These are phyloP conservation scores for Xylaria telfairii DNA, from an alignment of 495 filamentous ascomycete genomes.

Conservation along the genomic window DNA sequence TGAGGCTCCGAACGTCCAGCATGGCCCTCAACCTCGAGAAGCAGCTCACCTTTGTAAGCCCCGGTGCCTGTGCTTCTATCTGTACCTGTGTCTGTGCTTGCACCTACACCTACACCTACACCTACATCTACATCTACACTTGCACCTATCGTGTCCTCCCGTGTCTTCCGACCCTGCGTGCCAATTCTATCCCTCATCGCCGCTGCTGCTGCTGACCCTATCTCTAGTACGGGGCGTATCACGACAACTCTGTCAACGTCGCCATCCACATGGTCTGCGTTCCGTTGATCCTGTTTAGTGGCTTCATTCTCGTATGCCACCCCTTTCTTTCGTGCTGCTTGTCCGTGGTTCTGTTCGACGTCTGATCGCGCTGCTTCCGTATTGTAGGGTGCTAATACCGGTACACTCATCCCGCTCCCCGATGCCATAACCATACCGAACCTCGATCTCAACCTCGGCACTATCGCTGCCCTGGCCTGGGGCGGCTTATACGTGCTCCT, in stretches of 20 bases:
- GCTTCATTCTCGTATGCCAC: conserved; percentile 73
- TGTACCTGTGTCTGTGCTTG: too few species aligned
- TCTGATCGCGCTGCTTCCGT: conserved; percentile 24
- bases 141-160: conserved; percentile 1
- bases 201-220: conserved; percentile 25
- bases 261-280: conserved; percentile 91
- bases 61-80: not conserved
- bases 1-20: conserved; percentile 8
- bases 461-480: conserved; percentile 72
- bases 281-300: conserved; percentile 80
- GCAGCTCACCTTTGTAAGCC: conserved; percentile 54
- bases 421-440: conserved; percentile 71
- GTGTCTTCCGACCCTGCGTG: not conserved
- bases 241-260: conserved; percentile 87
- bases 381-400: conserved; percentile 75
- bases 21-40: conserved; percentile 57
- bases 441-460: conserved; percentile 82
- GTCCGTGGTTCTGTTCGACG: conserved; percentile 14
- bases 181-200: not conserved
- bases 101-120: too few species aligned
- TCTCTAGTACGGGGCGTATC: conserved; percentile 89
- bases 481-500: conserved; percentile 85
- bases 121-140: not conserved
- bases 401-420: conserved; percentile 73
- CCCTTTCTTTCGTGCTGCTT: conserved; percentile 3